Evolutionary conservation across 345 rosid genomes (phyloP), one percentile per base, ranked within the genome.

Genomic region (Pseudoturritis turrita): DNA sequence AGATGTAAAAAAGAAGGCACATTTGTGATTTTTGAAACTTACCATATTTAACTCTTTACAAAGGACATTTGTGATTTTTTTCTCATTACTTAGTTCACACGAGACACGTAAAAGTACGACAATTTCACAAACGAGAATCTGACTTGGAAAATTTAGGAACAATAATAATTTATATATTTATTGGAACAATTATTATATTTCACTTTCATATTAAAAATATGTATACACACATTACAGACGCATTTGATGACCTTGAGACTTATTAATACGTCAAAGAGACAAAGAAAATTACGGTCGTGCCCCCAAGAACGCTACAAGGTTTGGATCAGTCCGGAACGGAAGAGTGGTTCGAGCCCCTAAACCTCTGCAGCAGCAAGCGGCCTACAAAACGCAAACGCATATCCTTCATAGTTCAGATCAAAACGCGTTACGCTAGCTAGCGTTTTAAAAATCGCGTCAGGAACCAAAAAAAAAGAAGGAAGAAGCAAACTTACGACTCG

Each of bases 321-420:
- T 76, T 11, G 91, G 86, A 76, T 94, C 89, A 2, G 72, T 69
- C 25, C 75, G 77, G 25, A 14, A 45, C 12, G 95, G 97, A 79
- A 93, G 96, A 68, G 83, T 82, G 0, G 88, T 81, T 69, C 93
- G 87, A 54, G 97, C 96, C 39, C 97, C 98, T 77, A 93, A 77
- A 40, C 84, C 89, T 81, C 89, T 84, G 81, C 98, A 89, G 44
- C 85, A 80, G 15, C 77, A 78, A 53, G 91, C 95, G 5, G 97
- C 97, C 97, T 90, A 84, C 83, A 83, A 68, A 71, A 57, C 78
- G 40, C 62, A 75, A 68, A 70, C 70, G 22, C 41, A 54, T 56
- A 23, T 33, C 18, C 13, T 58, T 46, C 49, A 39, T 14, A 19
- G 12, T 49, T 10, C 28, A 10, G 3, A 21, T 22, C 17, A 33